Base-by-base conservation (phyloP, 805 yeast species). In the Scheffersomyces lignosus region DNA sequence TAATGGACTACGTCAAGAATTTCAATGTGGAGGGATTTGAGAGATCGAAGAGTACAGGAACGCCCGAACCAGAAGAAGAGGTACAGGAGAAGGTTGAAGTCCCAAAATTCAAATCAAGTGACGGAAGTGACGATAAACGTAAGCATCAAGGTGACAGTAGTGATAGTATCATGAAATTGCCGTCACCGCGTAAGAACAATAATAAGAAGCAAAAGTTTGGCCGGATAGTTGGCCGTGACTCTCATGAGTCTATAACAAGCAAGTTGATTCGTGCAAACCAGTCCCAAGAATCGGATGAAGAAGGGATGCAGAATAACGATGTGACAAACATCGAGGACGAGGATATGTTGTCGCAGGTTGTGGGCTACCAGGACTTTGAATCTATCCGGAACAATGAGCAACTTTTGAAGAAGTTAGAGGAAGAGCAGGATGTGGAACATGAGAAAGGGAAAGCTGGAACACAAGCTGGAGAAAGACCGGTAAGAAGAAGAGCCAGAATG, bases 101-200 rank as follows among this genome's bases (percentile, higher is more conserved):
- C 51, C 22, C 23, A 17, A 30, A 4, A 28, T 35, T 25, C 41
- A 33, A 20, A 4, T 18, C 2, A 22, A 15, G 41, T 23, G 7
- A 15, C 30, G 4, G 37, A 34, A 13, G 14, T 15, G 38, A 29
- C 17, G 51, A 50, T 3, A 10, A 7, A 7, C 7, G 9, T 7
- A 20, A 20, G 10, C 7, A 10, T 7, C 7, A 20, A 10, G 9
- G 7, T 20, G 24, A 20, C 24, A 10, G 17, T 22, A 34, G 14
- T 18, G 30, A 22, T 20, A 15, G 15, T 18, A 22, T 16, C 12
- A n/a, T 5, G 20, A 16, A 24, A 14, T 52, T 78, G 12, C 81
- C 83, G 4, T 78, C 83, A 3, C 83, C 83, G 4, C 62, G 73
- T 15, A 72, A 74, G 40, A 61, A 59, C 8, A 66, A 68, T 33